Evolutionary conservation across 208 protist genomes (phyloP), one percentile per base, ranked within the genome.

Genomic region (Leishmania amazonensis): DNA sequence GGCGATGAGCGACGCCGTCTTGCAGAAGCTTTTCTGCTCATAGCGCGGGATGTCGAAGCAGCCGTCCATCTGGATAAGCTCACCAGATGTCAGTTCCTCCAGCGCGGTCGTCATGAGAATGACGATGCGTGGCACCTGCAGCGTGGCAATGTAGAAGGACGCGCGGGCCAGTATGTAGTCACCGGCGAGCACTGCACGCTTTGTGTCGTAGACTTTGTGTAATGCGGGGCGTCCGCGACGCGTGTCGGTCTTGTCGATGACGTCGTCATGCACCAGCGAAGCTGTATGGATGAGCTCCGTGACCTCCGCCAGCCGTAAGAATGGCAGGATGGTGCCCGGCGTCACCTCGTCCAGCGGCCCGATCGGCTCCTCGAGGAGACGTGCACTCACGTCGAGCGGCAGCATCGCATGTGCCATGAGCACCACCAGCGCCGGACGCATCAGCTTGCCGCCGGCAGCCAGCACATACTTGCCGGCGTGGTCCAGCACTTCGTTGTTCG

Each of bases 221-320:
- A 98, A 85, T 1, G 96, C 89, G 0, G 89, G 85, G 15, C 93
- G 80, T 24, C 97, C 96, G n/a, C 98, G 91, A 78, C 98, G 95
- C 15, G 93, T 99, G 58, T 96, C 91, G 42, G 95, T 94, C 40
- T 96, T 91, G 81, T 99, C 98, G 75, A 99, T 96, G 21, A 99
- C 97, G 85, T 99, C 98, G 83, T 99, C 98, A 79, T 99, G 98
- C n/a, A 99, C 91, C 19, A 99, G 93, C 38, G 93, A 97, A 35
- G 98, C 98, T 3, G 96, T 98, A 90, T 99, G 98, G 57, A 99
- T 99, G 78, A 99, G 95, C 87, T 99, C 97, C 28, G 96, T 98
- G 73, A 99, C 95, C 82, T 98, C 97, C 8, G 97, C 97, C 51
- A 99, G 90, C 35, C 91, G 91, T 45, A 97, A 81, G 74, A 96